Evolutionary conservation across 1,284 basidiomycete species (phyloP).

Genomic region (Neotropicomus parvogracilis): DNA sequence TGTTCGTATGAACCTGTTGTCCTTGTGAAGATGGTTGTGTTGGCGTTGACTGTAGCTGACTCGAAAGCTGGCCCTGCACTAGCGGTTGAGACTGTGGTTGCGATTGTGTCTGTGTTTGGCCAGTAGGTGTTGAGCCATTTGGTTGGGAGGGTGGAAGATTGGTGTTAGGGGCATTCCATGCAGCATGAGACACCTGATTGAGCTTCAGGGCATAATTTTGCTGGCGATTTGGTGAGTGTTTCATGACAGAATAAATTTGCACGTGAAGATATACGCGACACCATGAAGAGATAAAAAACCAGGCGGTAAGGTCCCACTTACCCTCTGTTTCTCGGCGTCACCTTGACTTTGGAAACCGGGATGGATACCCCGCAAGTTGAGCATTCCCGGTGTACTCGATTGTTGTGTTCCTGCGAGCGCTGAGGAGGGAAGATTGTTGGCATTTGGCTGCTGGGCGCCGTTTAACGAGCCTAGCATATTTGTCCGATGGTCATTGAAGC

Average conservation of each 20-base stretch:
- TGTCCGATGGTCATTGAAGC: slow-evolving; percentile 57
- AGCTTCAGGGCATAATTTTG: slow-evolving; percentile 60
- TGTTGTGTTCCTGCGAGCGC: slow-evolving; percentile 31
- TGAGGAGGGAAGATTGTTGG: slow-evolving; percentile 21
- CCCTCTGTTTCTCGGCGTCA: slow-evolving; percentile 67
- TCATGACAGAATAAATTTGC: slow-evolving; percentile 3
- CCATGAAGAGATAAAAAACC: background rate
- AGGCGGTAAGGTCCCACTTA: slow-evolving; percentile 38
- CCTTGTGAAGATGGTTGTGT: slow-evolving; percentile 37
- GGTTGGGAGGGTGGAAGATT: slow-evolving; percentile 35
- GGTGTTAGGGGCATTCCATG: slow-evolving; percentile 50
- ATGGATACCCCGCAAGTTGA: slow-evolving; percentile 61
- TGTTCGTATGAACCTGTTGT: slow-evolving; percentile 36
- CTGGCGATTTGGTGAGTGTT: slow-evolving; percentile 28
- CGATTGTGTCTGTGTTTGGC: slow-evolving; percentile 34
- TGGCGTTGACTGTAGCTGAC: slow-evolving; percentile 22
- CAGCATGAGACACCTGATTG: slow-evolving; percentile 58
- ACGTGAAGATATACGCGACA: background rate
- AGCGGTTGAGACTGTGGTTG: slow-evolving; percentile 23
- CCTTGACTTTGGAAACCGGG: slow-evolving; percentile 52
- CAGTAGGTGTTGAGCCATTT: slow-evolving; percentile 24
- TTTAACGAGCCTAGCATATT: slow-evolving; percentile 50
- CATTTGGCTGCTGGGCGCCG: slow-evolving; percentile 28
- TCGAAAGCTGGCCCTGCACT: slow-evolving; percentile 33
- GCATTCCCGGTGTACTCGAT: slow-evolving; percentile 59